Evolutionary conservation across 768 basidiomycete genomes (phyloP).

Genomic region (Suillus hirtellus): DNA sequence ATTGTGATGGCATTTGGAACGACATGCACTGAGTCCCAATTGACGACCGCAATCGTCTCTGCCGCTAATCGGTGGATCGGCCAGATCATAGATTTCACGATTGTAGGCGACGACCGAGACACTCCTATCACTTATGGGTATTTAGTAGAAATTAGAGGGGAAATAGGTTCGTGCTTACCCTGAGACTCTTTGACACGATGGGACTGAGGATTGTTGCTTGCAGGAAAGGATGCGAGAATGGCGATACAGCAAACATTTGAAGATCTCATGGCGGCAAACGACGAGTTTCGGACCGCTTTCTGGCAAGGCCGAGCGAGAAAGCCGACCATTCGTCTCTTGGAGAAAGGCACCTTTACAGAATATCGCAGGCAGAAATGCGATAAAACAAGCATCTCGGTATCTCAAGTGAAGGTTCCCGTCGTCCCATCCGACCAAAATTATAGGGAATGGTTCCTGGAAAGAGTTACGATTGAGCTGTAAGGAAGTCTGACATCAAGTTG

Average conservation of each 20-base stretch:
- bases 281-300: not conserved
- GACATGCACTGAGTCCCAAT: slow-evolving; percentile 19
- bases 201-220: not conserved
- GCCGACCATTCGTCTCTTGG: slow-evolving; percentile 15
- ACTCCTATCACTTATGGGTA: slow-evolving; percentile 15
- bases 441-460: slow-evolving; percentile 22
- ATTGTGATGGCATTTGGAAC: not conserved
- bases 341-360: slow-evolving; percentile 10
- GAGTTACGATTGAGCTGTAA: slow-evolving; percentile 18
- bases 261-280: slow-evolving; percentile 1
- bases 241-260: slow-evolving; percentile 6
- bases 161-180: slow-evolving; percentile 9
- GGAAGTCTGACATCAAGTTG: not conserved
- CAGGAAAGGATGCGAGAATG: not conserved
- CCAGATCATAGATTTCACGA: slow-evolving; percentile 22
- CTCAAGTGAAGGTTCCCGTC: slow-evolving; percentile 12
- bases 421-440: slow-evolving; percentile 8
- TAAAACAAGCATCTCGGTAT: not conserved
- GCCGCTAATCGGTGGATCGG: slow-evolving; percentile 20
- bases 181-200: not conserved
- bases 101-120: slow-evolving; percentile 21
- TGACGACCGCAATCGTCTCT: slow-evolving; percentile 17
- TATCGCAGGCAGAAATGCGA: slow-evolving; percentile 7
- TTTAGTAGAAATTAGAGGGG: slow-evolving; percentile 11
- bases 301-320: not conserved